Percentiles rank a stretch among this genome's conserved stretches.
phyloP scores from a whole-genome alignment of 305 asterid genomes.

The Fraxinus floribunda region DNA sequence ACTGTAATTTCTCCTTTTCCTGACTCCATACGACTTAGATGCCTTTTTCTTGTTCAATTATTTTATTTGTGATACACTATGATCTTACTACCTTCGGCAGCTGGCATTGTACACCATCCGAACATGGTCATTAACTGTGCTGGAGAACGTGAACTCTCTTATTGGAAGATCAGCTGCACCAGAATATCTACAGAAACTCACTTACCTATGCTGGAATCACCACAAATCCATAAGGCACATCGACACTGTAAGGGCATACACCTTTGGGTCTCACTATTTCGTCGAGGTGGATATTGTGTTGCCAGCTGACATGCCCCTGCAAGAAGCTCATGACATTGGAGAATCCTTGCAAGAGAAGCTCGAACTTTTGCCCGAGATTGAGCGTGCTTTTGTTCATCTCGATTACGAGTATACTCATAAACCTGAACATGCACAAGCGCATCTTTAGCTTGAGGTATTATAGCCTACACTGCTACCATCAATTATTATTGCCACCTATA shows the following conservation, averaged over 20 bases:
- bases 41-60: neutral
- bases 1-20: neutral
- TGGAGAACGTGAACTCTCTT: conserved; percentile 52
- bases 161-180: conserved; percentile 51
- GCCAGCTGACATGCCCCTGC: conserved; percentile 47
- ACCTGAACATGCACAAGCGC: conserved; percentile 52
- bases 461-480: neutral
- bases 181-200: conserved; percentile 47
- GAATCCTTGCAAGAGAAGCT: conserved; percentile 56
- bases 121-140: conserved; percentile 48
- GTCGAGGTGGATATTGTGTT: conserved; percentile 55
- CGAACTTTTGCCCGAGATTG: conserved; percentile 44
- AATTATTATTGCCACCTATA: neutral
- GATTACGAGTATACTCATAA: conserved; percentile 48
- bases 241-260: conserved; percentile 52
- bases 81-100: conserved; percentile 23
- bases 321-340: conserved; percentile 53
- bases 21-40: neutral
- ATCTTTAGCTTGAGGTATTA: conserved; percentile 20
- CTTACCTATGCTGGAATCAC: conserved; percentile 57
- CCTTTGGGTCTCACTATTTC: conserved; percentile 53
- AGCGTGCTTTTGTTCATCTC: conserved; percentile 52
- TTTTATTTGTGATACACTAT: neutral
- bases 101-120: conserved; percentile 49
- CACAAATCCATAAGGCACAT: conserved; percentile 52